A percentile compares a stretch with the other conserved stretches of the same genome.
These are phyloP conservation scores for Taiozyma sp. DNA, from an alignment of 1,139 yeast genomes.

Conservation along the genomic window DNA sequence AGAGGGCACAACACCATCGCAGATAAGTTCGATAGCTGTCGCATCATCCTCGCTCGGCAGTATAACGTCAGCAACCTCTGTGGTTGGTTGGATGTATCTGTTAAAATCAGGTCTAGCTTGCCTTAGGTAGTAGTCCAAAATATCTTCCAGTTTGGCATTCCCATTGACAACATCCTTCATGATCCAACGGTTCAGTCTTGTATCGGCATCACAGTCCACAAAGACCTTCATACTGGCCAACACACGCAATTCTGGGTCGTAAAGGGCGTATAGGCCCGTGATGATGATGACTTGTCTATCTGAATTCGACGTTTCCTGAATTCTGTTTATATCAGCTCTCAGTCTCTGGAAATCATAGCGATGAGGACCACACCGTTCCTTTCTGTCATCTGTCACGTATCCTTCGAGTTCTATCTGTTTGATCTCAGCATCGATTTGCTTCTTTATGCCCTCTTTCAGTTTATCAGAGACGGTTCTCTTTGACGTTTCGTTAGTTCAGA, in stretches of 20 bases:
- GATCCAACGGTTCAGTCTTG: slow-evolving; percentile 75
- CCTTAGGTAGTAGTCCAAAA: slow-evolving; percentile 58
- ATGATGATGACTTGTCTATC: slow-evolving; percentile 3
- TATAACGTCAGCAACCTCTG: slow-evolving; percentile 75
- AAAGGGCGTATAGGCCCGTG: slow-evolving; percentile 65
- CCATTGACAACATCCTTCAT: slow-evolving; percentile 37
- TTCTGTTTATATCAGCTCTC: slow-evolving; percentile 19
- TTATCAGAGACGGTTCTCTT: slow-evolving; percentile 17
- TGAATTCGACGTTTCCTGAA: not conserved
- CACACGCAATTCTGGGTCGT: slow-evolving; percentile 53
- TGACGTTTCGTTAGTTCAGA: not conserved
- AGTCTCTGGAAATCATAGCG: slow-evolving; percentile 36
- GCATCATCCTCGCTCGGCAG: slow-evolving; percentile 62
- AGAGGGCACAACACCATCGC: slow-evolving; percentile 64
- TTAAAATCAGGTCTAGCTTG: slow-evolving; percentile 75
- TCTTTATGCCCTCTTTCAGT: slow-evolving; percentile 14
- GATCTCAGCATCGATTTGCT: slow-evolving; percentile 23
- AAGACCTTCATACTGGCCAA: slow-evolving; percentile 66
- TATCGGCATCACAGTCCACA: slow-evolving; percentile 85
- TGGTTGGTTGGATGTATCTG: slow-evolving; percentile 70
- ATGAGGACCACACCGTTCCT: slow-evolving; percentile 7
- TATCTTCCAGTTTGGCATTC: slow-evolving; percentile 35
- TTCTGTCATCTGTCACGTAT: slow-evolving; percentile 1
- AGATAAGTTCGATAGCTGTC: slow-evolving; percentile 59
- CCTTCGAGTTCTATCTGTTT: slow-evolving; percentile 41